These are phyloP conservation scores for Hypoxylon sp. DNA, from an alignment of 2,329 filamentous ascomycete species.

Conservation along the genomic window DNA sequence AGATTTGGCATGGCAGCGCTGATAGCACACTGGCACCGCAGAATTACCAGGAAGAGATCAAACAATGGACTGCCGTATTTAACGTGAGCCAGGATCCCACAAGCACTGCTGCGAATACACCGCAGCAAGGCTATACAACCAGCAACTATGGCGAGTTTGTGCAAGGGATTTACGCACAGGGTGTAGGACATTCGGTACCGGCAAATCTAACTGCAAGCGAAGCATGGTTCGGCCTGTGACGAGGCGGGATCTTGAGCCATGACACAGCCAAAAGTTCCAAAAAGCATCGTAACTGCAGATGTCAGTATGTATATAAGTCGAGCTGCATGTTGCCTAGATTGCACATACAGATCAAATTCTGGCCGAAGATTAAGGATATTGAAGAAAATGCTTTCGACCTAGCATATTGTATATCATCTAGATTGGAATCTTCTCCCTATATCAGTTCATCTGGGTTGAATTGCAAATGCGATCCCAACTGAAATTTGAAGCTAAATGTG, in stretches of 20 bases:
- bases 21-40: conserved; percentile 66
- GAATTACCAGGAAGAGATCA: conserved; percentile 72
- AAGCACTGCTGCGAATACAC: conserved; percentile 54
- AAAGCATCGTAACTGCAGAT: conserved; percentile 1
- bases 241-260: background rate
- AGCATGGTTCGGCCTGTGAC: conserved; percentile 54
- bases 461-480: background rate
- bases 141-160: conserved; percentile 58
- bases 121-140: conserved; percentile 58
- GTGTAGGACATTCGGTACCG: conserved; percentile 55
- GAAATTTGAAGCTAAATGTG: background rate
- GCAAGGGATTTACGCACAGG: conserved; percentile 56
- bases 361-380: conserved; percentile 2
- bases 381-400: background rate
- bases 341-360: conserved; percentile 23
- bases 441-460: background rate
- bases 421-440: background rate
- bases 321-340: background rate
- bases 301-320: conserved; percentile 29
- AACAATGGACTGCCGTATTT: conserved; percentile 69
- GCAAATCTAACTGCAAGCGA: conserved; percentile 54
- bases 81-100: conserved; percentile 57
- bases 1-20: conserved; percentile 70
- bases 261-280: background rate
- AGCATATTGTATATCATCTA: background rate